Percentiles rank a stretch among this genome's conserved stretches.
phyloP scores from a whole-genome alignment of 257 asterid genomes.

The Ilex aquifolium region DNA sequence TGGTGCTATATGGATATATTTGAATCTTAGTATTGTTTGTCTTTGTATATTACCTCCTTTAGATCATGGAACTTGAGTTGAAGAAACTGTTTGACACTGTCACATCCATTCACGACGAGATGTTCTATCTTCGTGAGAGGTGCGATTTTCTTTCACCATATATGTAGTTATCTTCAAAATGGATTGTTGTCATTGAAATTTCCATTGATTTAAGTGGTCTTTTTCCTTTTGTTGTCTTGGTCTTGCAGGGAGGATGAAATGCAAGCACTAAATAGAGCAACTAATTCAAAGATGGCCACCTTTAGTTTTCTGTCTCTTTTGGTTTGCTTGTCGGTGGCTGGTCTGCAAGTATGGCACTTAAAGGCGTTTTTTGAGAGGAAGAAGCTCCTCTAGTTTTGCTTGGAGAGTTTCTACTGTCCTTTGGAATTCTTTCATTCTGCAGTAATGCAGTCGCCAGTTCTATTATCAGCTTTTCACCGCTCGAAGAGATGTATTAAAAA shows the following conservation, averaged over 20 bases:
- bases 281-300: slow-evolving; percentile 22
- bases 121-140: slow-evolving; percentile 20
- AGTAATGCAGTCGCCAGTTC: too few species aligned
- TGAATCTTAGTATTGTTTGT: neutral
- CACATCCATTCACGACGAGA: slow-evolving; percentile 25
- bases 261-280: slow-evolving; percentile 25
- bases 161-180: too few species aligned
- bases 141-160: neutral
- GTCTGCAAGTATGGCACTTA: slow-evolving; percentile 29
- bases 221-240: neutral
- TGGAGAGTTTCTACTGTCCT: neutral
- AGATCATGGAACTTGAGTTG: slow-evolving; percentile 28
- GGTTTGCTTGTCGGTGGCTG: slow-evolving; percentile 23
- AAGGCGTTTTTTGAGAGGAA: slow-evolving; percentile 25
- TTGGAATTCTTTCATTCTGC: too few species aligned
- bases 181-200: too few species aligned
- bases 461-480: too few species aligned
- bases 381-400: slow-evolving; percentile 18
- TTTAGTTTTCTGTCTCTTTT: slow-evolving; percentile 18
- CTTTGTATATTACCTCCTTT: neutral
- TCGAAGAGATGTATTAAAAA: too few species aligned
- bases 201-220: too few species aligned
- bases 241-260: slow-evolving; percentile 26
- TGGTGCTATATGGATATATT: neutral
- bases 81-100: slow-evolving; percentile 19